Percentiles rank a stretch among this genome's conserved stretches.
These are phyloP conservation scores for Claviceps sp. DNA, from an alignment of 2,329 filamentous ascomycete species.

Conservation along the genomic window DNA sequence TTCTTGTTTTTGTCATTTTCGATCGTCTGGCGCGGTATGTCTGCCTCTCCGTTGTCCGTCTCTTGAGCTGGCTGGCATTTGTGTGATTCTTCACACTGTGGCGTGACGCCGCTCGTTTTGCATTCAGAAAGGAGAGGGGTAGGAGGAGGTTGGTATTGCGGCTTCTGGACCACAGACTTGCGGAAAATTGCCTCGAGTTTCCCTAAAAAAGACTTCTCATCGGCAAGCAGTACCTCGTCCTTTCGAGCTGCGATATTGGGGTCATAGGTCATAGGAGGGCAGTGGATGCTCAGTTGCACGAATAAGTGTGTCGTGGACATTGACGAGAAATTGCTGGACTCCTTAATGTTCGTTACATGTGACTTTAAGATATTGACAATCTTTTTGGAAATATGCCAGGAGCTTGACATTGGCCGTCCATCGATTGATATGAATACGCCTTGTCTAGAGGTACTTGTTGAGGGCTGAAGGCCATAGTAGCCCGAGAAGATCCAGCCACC, in stretches of 20 bases:
- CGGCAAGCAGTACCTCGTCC: conserved; percentile 54
- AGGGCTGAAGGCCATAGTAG: conserved; percentile 37
- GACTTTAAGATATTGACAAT: conserved; percentile 40
- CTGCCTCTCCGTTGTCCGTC: not conserved
- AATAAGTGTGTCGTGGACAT: conserved; percentile 38
- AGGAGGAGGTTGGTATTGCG: not conserved
- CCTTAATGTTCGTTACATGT: conserved; percentile 12
- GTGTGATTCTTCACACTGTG: not conserved
- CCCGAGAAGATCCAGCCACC: conserved; percentile 31
- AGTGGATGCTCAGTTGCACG: conserved; percentile 49
- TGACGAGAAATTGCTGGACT: not conserved
- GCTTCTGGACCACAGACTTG: conserved; percentile 21
- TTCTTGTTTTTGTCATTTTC: not conserved
- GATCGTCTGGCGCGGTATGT: not conserved
- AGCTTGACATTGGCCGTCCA: conserved; percentile 45
- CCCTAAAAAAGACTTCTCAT: conserved; percentile 33
- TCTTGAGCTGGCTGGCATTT: not conserved
- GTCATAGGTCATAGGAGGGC: conserved; percentile 52
- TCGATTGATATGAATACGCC: conserved; percentile 53
- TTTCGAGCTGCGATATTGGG: conserved; percentile 59
- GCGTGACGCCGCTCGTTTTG: not conserved
- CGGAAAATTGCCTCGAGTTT: conserved; percentile 32
- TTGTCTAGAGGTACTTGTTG: conserved; percentile 5
- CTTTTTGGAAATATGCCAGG: conserved; percentile 36
- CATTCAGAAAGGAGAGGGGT: not conserved